Evolutionary conservation across 306 rosid species (phyloP), one percentile per base, ranked within the genome.

Genomic region (Cicer bijugum): DNA sequence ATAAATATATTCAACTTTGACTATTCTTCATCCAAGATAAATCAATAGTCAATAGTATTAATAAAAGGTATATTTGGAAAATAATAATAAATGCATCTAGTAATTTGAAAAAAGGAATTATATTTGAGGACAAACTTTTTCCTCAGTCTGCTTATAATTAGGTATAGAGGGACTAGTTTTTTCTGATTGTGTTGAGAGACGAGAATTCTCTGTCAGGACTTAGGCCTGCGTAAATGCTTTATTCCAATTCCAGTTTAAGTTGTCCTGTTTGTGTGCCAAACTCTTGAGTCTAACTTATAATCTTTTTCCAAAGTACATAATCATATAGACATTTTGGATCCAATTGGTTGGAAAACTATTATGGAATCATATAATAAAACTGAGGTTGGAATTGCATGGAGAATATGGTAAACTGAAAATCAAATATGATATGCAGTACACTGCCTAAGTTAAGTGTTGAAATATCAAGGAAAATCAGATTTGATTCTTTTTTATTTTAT

Each of bases 381-480:
- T 28, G 38, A 62, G 17, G 78, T 56, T 46, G 38, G 56, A 66
- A 69, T 56, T 46, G 38, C 47, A 72, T 74, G 75, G 40, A 59
- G 44, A 68, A 60, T 77, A 66, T 67, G 37, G 38, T 35, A 67
- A 33, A 43, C 56, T 15, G 10, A 53, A 60, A 50, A 64, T 66
- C 58, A 56, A 57, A 69, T 43, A 37, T 12, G 46, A 17, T 71
- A 28, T 12, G 55, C 47, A 58, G 15, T 63, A 28, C 4, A 64
- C 64, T 48, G 15, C 45, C 64, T 37, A 46, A 38, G 33, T 23
- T 2, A 23, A 23, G 33, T 23, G 33, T 23, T 23, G 33, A 23
- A 23, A 23, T 2, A 23, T 23, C 33, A 23, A 23, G 33, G 33
- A 23, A 23, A 23, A 23, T 23, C 4, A 23, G 0, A 23, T 23